Conservation (phyloP, 2,329 filamentous ascomycete species). For the Samsoniella hepiali region DNA sequence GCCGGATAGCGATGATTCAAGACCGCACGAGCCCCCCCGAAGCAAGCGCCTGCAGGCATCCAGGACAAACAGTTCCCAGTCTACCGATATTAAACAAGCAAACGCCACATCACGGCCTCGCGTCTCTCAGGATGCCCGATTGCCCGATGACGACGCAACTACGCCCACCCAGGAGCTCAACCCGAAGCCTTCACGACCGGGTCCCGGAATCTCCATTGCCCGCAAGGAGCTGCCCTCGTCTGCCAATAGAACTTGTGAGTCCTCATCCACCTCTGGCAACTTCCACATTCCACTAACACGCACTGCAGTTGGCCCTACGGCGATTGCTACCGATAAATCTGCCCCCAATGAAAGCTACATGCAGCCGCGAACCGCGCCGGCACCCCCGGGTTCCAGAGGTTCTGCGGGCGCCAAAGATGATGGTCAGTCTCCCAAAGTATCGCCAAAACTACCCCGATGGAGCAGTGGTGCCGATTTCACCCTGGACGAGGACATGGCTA, state of each 20-base stretch:
- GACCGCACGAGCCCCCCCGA: conserved; percentile 76
- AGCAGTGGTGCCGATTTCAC: conserved; percentile 84
- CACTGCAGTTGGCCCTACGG: conserved; percentile 36
- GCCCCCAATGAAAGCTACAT: conserved; percentile 50
- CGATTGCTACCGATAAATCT: conserved; percentile 21
- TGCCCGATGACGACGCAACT: conserved; percentile 52
- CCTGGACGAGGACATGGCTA: conserved; percentile 92
- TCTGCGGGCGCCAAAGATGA: conserved; percentile 43
- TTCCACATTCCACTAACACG: conserved; percentile 21
- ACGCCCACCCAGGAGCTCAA: conserved; percentile 41
- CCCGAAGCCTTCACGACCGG: conserved; percentile 39
- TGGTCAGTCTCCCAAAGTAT: conserved; percentile 46
- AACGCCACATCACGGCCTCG: conserved; percentile 28
- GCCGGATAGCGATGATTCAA: conserved; percentile 54
- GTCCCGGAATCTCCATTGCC: conserved; percentile 47
- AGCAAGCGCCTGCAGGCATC: conserved; percentile 47
- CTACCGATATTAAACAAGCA: conserved; percentile 38
- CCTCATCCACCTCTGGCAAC: background rate
- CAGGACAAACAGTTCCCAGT: conserved; percentile 43
- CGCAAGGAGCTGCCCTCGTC: conserved; percentile 61
- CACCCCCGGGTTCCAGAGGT: conserved; percentile 41
- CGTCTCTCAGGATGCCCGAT: conserved; percentile 45
- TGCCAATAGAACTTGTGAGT: conserved; percentile 44
- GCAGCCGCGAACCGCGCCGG: conserved; percentile 55
- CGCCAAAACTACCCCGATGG: conserved; percentile 68